These are phyloP conservation scores for Chalciporus sp. DNA, from an alignment of 1,284 basidiomycete species.

Conservation along the genomic window DNA sequence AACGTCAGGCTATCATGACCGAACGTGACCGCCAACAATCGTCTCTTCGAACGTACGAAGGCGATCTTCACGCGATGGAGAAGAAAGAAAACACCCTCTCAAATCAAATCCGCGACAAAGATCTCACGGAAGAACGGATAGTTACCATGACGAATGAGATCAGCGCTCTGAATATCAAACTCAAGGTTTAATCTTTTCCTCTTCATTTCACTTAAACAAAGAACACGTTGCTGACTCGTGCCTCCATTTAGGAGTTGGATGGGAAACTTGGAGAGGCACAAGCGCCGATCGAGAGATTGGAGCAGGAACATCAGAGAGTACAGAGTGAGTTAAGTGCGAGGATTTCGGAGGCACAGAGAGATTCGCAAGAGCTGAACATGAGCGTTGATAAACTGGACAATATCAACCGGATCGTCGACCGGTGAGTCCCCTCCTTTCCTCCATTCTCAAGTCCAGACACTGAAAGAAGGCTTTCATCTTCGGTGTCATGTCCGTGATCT, in stretches of 20 bases:
- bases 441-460: neutral
- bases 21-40: slow-evolving; percentile 72
- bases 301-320: slow-evolving; percentile 58
- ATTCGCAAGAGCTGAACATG: slow-evolving; percentile 67
- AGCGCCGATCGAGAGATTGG: slow-evolving; percentile 68
- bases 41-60: slow-evolving; percentile 57
- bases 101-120: slow-evolving; percentile 65
- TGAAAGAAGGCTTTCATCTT: neutral
- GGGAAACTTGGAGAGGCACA: slow-evolving; percentile 62
- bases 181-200: slow-evolving; percentile 43
- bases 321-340: slow-evolving; percentile 55
- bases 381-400: slow-evolving; percentile 64
- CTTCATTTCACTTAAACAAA: neutral
- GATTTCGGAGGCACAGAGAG: slow-evolving; percentile 53
- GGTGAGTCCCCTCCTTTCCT: slow-evolving; percentile 41
- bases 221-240: neutral
- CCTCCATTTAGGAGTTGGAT: slow-evolving; percentile 60
- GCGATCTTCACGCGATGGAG: slow-evolving; percentile 62
- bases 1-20: slow-evolving; percentile 56
- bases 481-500: neutral
- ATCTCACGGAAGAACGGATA: slow-evolving; percentile 61
- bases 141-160: slow-evolving; percentile 66
- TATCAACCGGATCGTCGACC: slow-evolving; percentile 64
- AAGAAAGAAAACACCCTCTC: slow-evolving; percentile 63
- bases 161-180: slow-evolving; percentile 38